These are phyloP conservation scores for Clohesyomyces aquaticus DNA, from an alignment of 495 filamentous ascomycete species.

Conservation along the genomic window DNA sequence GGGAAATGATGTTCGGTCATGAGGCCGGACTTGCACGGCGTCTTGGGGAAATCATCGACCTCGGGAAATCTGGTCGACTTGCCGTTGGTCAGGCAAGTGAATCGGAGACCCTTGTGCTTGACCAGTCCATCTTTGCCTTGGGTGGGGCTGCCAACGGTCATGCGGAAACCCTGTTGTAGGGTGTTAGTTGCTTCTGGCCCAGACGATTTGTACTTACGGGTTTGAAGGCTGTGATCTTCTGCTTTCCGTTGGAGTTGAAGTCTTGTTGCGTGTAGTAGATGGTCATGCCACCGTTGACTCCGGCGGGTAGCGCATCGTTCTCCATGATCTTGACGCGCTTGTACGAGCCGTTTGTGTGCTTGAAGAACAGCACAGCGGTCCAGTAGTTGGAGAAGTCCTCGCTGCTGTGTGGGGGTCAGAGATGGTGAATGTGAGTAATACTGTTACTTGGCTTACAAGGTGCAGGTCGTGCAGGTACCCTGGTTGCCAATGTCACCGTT, in stretches of 20 bases:
- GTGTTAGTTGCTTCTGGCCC: too few species aligned
- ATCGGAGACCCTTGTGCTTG: conserved; percentile 28
- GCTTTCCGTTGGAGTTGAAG: conserved; percentile 2
- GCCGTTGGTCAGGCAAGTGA: conserved; percentile 25
- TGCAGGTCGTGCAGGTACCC: conserved; percentile 30
- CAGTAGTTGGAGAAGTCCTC: conserved; percentile 31
- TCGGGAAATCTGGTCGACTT: conserved; percentile 18
- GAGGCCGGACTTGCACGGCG: conserved; percentile 25
- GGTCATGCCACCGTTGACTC: background rate
- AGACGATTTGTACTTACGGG: too few species aligned
- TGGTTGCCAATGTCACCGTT: conserved; percentile 7
- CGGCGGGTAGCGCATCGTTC: conserved; percentile 34
- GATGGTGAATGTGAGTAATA: background rate
- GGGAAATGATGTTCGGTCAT: conserved; percentile 16
- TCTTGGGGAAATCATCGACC: conserved; percentile 22
- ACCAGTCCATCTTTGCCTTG: conserved; percentile 9
- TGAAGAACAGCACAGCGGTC: conserved; percentile 34
- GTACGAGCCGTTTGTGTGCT: conserved; percentile 28
- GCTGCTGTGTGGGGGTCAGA: too few species aligned
- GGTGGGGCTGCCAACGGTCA: too few species aligned
- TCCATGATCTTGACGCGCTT: conserved; percentile 18
- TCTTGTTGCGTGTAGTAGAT: too few species aligned
- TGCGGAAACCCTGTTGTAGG: too few species aligned
- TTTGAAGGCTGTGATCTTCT: background rate
- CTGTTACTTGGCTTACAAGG: conserved; percentile 1